Evolutionary conservation across 2,329 filamentous ascomycete species (phyloP).

Genomic region (Claviceps arundinis): DNA sequence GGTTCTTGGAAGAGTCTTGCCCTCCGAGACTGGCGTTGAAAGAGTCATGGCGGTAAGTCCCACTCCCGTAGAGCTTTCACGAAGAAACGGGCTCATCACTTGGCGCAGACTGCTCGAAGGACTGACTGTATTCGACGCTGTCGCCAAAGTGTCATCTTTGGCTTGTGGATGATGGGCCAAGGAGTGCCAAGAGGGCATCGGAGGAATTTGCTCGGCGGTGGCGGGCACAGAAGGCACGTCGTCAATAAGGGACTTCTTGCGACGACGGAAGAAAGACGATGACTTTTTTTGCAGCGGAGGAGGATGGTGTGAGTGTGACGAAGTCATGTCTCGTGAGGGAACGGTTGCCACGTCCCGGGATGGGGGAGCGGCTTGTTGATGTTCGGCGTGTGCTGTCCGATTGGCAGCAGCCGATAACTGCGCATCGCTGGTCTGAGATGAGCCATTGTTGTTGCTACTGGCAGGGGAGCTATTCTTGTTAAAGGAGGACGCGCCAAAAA

Average conservation of each 20-base stretch:
- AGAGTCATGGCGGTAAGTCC: conserved; percentile 10
- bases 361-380: conserved; percentile 17
- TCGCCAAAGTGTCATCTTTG: conserved; percentile 15
- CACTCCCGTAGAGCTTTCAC: conserved; percentile 15
- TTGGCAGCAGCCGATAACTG: conserved; percentile 19
- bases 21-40: conserved; percentile 12
- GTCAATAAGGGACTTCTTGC: conserved; percentile 81
- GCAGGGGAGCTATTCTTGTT: conserved; percentile 27
- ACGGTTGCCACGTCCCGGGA: conserved; percentile 33
- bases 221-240: conserved; percentile 47
- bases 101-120: conserved; percentile 70
- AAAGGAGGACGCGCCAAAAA: conserved; percentile 62
- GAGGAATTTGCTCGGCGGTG: conserved; percentile 29
- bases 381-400: conserved; percentile 26
- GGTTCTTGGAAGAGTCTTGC: conserved; percentile 11
- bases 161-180: conserved; percentile 17
- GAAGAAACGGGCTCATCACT: conserved; percentile 76
- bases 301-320: conserved; percentile 32
- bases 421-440: conserved; percentile 1
- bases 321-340: conserved; percentile 34
- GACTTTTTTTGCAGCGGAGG: conserved; percentile 70
- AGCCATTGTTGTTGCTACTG: neutral
- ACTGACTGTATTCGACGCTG: conserved; percentile 29
- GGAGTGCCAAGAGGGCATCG: conserved; percentile 24
- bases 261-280: conserved; percentile 83